phyloP scores from a whole-genome alignment of 495 filamentous ascomycete genomes.

The Hyaloscypha hepaticicola region DNA sequence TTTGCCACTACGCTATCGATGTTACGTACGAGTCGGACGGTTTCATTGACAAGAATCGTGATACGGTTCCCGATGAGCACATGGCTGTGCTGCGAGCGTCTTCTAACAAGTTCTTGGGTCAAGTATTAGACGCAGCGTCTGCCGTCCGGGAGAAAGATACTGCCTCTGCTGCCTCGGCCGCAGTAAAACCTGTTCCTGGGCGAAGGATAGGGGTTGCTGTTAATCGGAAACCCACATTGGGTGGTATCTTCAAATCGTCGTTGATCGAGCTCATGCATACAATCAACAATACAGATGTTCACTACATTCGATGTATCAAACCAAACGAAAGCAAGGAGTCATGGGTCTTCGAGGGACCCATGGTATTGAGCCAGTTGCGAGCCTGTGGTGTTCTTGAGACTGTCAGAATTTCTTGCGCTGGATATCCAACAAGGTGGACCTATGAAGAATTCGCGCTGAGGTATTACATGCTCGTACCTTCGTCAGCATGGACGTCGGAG shows the following conservation, averaged over 20 bases:
- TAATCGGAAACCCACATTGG: constrained; percentile 93
- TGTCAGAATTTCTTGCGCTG: constrained; percentile 95
- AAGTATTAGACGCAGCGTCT: constrained; percentile 82
- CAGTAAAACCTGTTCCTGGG: constrained; percentile 68
- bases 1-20: constrained; percentile 98
- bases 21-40: constrained; percentile 99
- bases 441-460: constrained; percentile 98
- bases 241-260: constrained; percentile 97
- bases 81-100: constrained; percentile 86
- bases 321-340: constrained; percentile 95
- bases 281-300: constrained; percentile 96
- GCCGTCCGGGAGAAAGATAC: constrained; percentile 86
- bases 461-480: constrained; percentile 98
- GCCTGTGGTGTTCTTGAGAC: constrained; percentile 99
- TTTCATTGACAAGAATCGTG: constrained; percentile 99
- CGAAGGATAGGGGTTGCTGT: constrained; percentile 87
- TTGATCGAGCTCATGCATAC: constrained; percentile 98
- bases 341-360: constrained; percentile 98
- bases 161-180: constrained; percentile 59
- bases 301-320: constrained; percentile 99
- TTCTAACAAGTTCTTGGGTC: constrained; percentile 79
- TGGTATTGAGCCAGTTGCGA: constrained; percentile 96
- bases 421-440: constrained; percentile 97
- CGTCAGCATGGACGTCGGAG: constrained; percentile 86
- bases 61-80: constrained; percentile 98